These are phyloP conservation scores for Globisporangium cederbergense DNA, from an alignment of 352 stramenopile species.

Conservation along the genomic window DNA sequence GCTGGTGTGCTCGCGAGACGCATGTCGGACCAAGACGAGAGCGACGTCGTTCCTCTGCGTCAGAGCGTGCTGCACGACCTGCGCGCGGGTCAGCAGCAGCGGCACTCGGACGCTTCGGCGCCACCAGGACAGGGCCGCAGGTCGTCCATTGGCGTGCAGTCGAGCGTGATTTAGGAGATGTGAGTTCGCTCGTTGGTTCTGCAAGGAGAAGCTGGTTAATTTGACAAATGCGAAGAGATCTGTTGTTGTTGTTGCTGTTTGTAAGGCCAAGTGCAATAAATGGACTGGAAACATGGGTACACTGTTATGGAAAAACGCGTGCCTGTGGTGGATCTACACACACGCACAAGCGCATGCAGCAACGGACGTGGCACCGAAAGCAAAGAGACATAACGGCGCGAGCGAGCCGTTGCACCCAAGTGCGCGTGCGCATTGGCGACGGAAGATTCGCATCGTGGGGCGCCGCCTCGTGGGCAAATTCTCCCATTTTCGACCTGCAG, in stretches of 20 bases:
- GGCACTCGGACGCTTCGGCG: background rate
- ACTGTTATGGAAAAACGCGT: too few relatives aligned
- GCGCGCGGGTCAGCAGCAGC: conserved; percentile 10
- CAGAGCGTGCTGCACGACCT: background rate
- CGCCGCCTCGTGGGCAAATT: background rate
- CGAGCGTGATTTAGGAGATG: background rate
- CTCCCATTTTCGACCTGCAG: background rate
- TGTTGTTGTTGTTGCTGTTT: background rate
- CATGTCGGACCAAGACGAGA: conserved; percentile 6
- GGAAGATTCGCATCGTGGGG: background rate
- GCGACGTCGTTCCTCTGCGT: conserved; percentile 5
- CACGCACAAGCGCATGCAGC: too few relatives aligned
- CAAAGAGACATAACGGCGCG: too few relatives aligned
- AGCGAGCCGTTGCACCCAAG: background rate
- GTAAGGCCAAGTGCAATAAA: background rate
- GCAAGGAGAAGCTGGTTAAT: too few relatives aligned
- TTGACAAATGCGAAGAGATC: too few relatives aligned
- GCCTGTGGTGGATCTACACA: too few relatives aligned
- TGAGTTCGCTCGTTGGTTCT: background rate
- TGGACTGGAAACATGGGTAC: background rate
- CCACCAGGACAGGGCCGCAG: background rate
- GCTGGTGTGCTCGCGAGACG: conserved; percentile 2
- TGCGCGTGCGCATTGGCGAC: too few relatives aligned
- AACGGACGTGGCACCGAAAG: background rate
- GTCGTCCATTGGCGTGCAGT: conserved; percentile 2